These are phyloP conservation scores for Aureobasidium leucospermi DNA, from an alignment of 2,329 filamentous ascomycete species.

Conservation along the genomic window DNA sequence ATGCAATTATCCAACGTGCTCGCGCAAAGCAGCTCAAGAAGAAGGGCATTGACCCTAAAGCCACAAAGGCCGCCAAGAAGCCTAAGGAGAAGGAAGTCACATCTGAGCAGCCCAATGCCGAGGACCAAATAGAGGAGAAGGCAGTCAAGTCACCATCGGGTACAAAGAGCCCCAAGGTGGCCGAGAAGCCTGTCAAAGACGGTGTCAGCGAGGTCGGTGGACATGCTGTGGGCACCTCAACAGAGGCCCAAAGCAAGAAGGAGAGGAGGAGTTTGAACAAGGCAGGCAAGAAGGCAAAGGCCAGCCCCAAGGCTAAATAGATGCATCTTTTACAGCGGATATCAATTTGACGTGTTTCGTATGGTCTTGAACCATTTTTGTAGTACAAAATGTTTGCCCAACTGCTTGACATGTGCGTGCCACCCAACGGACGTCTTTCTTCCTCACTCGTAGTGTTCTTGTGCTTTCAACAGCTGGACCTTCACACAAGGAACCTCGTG, in stretches of 20 bases:
- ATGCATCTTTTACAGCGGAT: background rate
- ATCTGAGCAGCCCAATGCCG: background rate
- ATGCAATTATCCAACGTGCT: conserved; percentile 39
- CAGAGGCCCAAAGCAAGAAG: conserved; percentile 21
- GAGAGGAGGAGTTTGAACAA: conserved; percentile 20
- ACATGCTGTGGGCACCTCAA: conserved; percentile 4
- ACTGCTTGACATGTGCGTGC: too few species aligned
- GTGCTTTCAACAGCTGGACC: background rate
- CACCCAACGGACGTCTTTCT: too few species aligned
- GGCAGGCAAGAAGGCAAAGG: conserved; percentile 14
- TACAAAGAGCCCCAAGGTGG: conserved; percentile 12
- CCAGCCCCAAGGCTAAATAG: conserved; percentile 16
- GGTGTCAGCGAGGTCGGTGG: conserved; percentile 13
- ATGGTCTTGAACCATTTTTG: background rate
- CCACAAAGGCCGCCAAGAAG: conserved; percentile 21
- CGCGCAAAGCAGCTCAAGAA: conserved; percentile 35
- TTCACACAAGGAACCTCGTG: too few species aligned
- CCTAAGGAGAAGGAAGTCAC: conserved; percentile 12
- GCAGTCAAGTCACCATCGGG: conserved; percentile 13
- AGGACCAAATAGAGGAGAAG: conserved; percentile 19
- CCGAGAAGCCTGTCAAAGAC: conserved; percentile 12
- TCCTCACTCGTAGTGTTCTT: background rate
- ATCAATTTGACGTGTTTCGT: conserved; percentile 11
- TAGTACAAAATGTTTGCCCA: background rate
- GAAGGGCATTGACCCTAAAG: conserved; percentile 43